Base-by-base conservation (phyloP, 2,329 filamentous ascomycete species). In the Phoma sp. region DNA sequence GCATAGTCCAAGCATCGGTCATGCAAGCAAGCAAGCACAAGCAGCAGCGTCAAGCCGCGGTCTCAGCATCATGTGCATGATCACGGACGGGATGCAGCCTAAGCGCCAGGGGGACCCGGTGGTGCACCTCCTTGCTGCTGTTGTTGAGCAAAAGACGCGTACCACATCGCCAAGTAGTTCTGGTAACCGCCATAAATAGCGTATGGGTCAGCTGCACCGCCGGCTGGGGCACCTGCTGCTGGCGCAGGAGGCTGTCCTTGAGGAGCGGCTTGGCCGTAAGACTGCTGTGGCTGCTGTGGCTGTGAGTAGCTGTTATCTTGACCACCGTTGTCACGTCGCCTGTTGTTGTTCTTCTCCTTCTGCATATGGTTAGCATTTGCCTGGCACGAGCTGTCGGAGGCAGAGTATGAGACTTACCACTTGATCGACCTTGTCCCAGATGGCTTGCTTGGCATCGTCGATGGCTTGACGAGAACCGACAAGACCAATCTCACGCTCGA, bases 361-460 rank as follows among this genome's bases (percentile, higher is more conserved):
- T 83, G 62, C 21, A 43, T 62, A 47, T 21, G 36, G 47, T 74
- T 62, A 72, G 64, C 8, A 32, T 17, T 27, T 19, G 19, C 21
- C 37, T 27, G 1, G 12, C 15, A 22, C 9, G 24, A 36, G 29
- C n/a, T 31, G 29, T 31, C 29, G 12, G 3, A 13, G 24, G 25
- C 33, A 12, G 21, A 22, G 40, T 1, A 6, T 13, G 8, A 3
- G 21, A 84, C 88, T 78, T 85, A 93, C 88, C 74, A 94, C 91
- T 71, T 91, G 89, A 59, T 96, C 91, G 43, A 96, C 91, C 78
- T 96, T 96, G 65, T 96, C 92, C 74, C 92, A 90, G 59, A 96
- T 96, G 38, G 91, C 90, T 65, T 82, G 82, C 79, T 96, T 96
- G 32, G 93, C 93, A 62, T 86, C 85, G 47, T 86, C 85, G 70